Percentiles rank a stretch among this genome's conserved stretches.
These are phyloP conservation scores for Cyberlindnera maritima DNA, from an alignment of 805 yeast species.

Conservation along the genomic window DNA sequence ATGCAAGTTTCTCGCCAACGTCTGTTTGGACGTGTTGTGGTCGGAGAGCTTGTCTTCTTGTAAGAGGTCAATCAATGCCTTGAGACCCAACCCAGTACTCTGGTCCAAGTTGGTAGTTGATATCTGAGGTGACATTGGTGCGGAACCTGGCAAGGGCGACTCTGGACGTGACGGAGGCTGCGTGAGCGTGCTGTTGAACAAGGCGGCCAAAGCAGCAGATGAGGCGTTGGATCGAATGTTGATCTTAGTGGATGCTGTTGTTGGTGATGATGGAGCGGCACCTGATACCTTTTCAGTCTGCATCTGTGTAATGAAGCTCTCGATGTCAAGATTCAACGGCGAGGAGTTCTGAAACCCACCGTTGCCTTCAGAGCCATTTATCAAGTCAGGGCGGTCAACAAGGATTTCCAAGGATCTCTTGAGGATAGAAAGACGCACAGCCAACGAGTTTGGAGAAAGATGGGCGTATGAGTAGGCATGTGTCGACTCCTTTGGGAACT, in stretches of 20 bases:
- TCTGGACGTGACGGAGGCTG: conserved; percentile 8
- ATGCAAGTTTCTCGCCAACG: conserved; percentile 51
- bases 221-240: conserved; percentile 37
- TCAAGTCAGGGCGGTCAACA: conserved; percentile 33
- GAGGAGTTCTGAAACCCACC: conserved; percentile 5
- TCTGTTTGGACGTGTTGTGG: conserved; percentile 33
- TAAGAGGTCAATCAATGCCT: conserved; percentile 46
- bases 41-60: conserved; percentile 33
- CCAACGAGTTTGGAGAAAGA: conserved; percentile 74
- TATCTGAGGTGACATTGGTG: neutral
- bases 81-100: conserved; percentile 28
- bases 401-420: conserved; percentile 75
- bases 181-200: conserved; percentile 23
- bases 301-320: conserved; percentile 24
- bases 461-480: conserved; percentile 86
- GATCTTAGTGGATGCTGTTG: conserved; percentile 16
- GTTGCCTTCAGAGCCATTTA: conserved; percentile 8
- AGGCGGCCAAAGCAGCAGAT: conserved; percentile 37
- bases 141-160: conserved; percentile 3
- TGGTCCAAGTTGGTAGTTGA: neutral
- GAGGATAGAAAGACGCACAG: conserved; percentile 69
- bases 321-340: conserved; percentile 26
- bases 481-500: conserved; percentile 75
- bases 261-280: conserved; percentile 3
- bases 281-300: conserved; percentile 15